Base-by-base conservation (phyloP, 1,139 yeast genomes). In the Magnusiomyces ingens region DNA sequence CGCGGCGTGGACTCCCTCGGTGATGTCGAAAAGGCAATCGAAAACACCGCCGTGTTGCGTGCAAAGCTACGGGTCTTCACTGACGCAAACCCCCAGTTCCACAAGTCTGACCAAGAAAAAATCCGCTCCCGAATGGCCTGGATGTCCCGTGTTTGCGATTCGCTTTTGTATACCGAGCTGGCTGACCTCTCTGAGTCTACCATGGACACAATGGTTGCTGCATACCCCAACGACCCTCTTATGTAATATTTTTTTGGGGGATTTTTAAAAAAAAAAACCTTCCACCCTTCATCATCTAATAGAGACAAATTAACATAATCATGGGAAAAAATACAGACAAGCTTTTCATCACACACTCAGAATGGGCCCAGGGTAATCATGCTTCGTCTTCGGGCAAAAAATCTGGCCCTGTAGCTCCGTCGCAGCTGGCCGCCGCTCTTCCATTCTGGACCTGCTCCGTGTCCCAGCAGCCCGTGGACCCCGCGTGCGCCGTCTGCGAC, bases 51-150 rank as follows among this genome's bases (percentile, higher is more conserved):
- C 0, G 63, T 71, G 49, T 70, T 87, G 45, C 71, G 95, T 52
- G 70, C 75, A 32, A 66, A 73, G 44, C 71, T 87, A 49, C 71
- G 93, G 52, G 71, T 68, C 43, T 62, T 67, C 49, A 62, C 65
- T 11, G 59, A 58, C 37, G 2, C 10, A 4, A 36, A 45, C 8
- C 49, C 49, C 10, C 41, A 46, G 17, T n/a, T 46, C 17, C 49
- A 46, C 32, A 15, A 17, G 11, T 52, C 59, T 5, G 84, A 79
- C 52, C 57, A 60, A 48, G 70, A 64, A 35, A 70, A 76, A 49
- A 81, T 84, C 48, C 82, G 81, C 52, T 70, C 72, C 4, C 72
- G 95, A 57, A 85, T 85, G 95, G 75, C 75, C 36, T 84, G 93
- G 87, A 83, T 85, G 65, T 82, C 81, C 52, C 69, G 69, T 2